Base-by-base conservation (phyloP, 2,329 filamentous ascomycete genomes). In the Cercospora brassicicola region DNA sequence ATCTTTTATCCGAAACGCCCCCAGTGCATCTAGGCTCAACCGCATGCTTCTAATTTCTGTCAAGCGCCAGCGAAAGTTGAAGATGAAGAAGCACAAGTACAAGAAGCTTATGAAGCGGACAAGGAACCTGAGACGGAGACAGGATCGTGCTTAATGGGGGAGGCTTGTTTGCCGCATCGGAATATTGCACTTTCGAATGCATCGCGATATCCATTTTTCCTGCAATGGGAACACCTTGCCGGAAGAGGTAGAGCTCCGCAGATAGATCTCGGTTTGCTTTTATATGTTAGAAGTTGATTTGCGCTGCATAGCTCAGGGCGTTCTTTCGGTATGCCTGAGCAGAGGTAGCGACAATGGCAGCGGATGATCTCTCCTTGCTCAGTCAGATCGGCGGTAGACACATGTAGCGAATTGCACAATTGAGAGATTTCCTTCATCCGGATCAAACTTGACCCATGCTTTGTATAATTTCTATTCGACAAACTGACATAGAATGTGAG, bases 61-160 rank as follows among this genome's bases (percentile, higher is more conserved):
- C 74, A 93, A 90, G 85, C 87, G 95, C 80, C 93, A 96, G 82
- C 86, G 93, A 78, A 96, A 95, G 84, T 84, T 97, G 78, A 97
- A 93, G 88, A 99, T 99, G 94, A 99, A 99, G 91, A 99, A 98
- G 88, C 94, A 98, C 88, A 99, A 99, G 89, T 97, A 97, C 83
- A 98, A 97, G 93, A 99, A 99, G 88, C 85, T 98, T 74, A 93
- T 97, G 91, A 92, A 91, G 86, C 88, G 89, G 81, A 97, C 94
- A 77, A 89, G 94, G 80, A 94, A 92, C 79, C 81, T 93, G 84
- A 90, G 94, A 79, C 89, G 93, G 79, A 96, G 94, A 84, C 84
- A 95, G 76, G 92, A 80, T 67, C 69, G 75, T 69, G 70, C 72
- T 55, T 76, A 75, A 39, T 7, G 26, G 13, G 53, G 4, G 4